Evolutionary conservation across 805 yeast species (phyloP), one percentile per base, ranked within the genome.

Genomic region (Candida caryicola): DNA sequence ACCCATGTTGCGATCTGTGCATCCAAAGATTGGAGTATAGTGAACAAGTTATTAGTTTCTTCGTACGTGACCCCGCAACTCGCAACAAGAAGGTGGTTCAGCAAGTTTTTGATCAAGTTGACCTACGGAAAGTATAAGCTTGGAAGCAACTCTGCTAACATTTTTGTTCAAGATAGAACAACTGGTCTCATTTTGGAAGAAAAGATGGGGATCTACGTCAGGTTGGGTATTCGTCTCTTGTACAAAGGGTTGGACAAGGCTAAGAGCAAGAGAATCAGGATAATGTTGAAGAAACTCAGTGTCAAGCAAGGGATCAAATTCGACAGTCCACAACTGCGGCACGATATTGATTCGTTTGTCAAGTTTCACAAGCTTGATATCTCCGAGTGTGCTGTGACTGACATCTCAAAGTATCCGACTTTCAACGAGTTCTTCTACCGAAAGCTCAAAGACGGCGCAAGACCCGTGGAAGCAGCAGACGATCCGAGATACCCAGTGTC

Each of bases 151-250:
- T 88, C 95, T 33, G 99, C 97, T 7, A 91, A 91, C 54, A 91
- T 93, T 21, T 67, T 93, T 34, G 97, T 91, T 2, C 98, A 93
- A 59, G 97, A 93, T 57, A 71, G 99, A 44, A 69, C 75, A 13
- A 82, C 96, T 0, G 99, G 99, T 0, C 74, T 86, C 32, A 79
- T 91, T n/a, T 61, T 85, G 54, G 98, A 91, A 57, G 99, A 91
- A 52, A 88, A 88, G 52, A 91, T 93, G 85, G 82, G 90, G 41
- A 78, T 85, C 1, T 86, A 86, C 51, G 93, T 93, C 8, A 71
- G 96, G 34, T 56, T 93, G 26, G 99, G 98, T 0, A 91, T 91
- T 37, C 62, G 96, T 31, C 62, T 91, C 31, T 65, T 91, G 2
- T 91, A 91, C 60, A 79, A 82, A 50, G 91, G 95, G 2, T 74